Evolutionary conservation across 306 rosid species (phyloP).

Genomic region (Castanopsis chinensis): DNA sequence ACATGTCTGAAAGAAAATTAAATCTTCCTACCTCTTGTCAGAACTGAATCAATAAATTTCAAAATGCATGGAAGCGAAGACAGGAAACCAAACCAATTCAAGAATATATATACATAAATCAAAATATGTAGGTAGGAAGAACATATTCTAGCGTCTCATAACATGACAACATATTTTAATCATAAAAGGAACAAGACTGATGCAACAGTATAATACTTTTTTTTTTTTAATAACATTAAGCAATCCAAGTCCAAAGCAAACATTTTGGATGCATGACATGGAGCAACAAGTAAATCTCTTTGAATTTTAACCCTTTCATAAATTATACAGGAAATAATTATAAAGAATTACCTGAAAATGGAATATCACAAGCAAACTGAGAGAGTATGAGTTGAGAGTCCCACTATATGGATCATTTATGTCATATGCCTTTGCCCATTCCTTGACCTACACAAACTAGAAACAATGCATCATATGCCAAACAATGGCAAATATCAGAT

Average conservation of each 20-base stretch:
- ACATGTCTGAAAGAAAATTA: slow-evolving; percentile 62
- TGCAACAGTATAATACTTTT: background rate
- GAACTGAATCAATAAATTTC: background rate
- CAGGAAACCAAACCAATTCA: background rate
- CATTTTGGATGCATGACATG: background rate
- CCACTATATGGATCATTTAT: slow-evolving; percentile 72
- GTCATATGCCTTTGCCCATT: slow-evolving; percentile 87
- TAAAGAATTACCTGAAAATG: slow-evolving; percentile 75
- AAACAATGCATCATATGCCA: slow-evolving; percentile 31
- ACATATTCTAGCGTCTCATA: background rate
- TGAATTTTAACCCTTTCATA: background rate
- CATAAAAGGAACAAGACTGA: background rate
- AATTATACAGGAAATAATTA: slow-evolving; percentile 17
- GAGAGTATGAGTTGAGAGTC: slow-evolving; percentile 82
- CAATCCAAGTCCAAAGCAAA: slow-evolving; percentile 24
- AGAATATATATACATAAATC: background rate
- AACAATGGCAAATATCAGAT: slow-evolving; percentile 7
- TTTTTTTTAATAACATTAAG: background rate
- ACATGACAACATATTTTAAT: background rate
- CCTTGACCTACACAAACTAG: slow-evolving; percentile 78
- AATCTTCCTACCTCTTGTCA: background rate
- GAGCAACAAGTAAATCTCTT: slow-evolving; percentile 16
- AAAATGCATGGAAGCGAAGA: background rate
- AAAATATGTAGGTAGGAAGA: background rate
- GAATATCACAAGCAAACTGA: slow-evolving; percentile 78